phyloP scores from a whole-genome alignment of 1,139 yeast species.

The Meyerozyma smithsonii region DNA sequence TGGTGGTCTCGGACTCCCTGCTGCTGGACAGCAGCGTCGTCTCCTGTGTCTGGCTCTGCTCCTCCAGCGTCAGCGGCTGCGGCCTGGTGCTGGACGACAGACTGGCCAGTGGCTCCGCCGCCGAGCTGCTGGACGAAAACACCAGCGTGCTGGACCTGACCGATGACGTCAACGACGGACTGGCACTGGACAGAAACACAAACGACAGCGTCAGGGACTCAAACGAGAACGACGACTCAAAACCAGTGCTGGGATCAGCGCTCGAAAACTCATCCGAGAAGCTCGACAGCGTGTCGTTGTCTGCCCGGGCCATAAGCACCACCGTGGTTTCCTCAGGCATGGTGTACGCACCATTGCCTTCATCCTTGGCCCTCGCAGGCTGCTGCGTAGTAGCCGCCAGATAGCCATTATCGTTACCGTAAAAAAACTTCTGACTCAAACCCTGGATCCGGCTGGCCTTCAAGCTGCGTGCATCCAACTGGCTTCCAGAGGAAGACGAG shows the following conservation, averaged over 20 bases:
- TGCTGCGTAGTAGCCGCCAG: too few species aligned
- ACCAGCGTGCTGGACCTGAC: background rate
- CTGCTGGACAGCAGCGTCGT: too few species aligned
- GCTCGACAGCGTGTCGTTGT: background rate
- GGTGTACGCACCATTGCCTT: background rate
- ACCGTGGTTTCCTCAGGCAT: background rate
- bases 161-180: background rate
- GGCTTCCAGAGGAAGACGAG: background rate
- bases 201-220: background rate
- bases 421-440: background rate
- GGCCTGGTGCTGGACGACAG: background rate
- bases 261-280: background rate
- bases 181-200: background rate
- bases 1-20: background rate
- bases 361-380: too few species aligned
- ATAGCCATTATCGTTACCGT: background rate
- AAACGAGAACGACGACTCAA: background rate
- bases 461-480: too few species aligned
- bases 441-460: too few species aligned
- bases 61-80: background rate
- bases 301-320: background rate
- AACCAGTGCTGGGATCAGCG: background rate
- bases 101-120: background rate
- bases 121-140: too few species aligned
- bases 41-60: too few species aligned